A percentile compares a stretch with the other conserved stretches of the same genome.
phyloP scores from a whole-genome alignment of 2,329 filamentous ascomycete species.

The Sarocladium oryzae region DNA sequence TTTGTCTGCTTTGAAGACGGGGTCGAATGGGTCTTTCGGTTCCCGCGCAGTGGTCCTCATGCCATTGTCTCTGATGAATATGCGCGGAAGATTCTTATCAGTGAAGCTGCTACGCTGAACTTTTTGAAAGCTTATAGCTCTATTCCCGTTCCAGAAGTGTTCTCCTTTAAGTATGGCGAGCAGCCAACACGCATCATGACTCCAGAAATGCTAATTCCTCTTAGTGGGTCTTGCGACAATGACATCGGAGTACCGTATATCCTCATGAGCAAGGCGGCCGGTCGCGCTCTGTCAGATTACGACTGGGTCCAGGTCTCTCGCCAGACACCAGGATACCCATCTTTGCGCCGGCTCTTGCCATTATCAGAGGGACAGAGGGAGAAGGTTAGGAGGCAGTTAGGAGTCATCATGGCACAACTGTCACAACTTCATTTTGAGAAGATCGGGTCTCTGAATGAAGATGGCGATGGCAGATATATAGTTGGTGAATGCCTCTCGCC shows the following conservation, averaged over 20 bases:
- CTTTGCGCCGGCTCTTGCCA: constrained; percentile 12
- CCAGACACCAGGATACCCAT: constrained; percentile 10
- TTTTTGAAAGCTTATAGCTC: constrained; percentile 13
- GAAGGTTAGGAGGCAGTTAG: constrained; percentile 16
- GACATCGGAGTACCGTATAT: constrained; percentile 18
- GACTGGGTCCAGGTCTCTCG: constrained; percentile 11
- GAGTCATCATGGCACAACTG: constrained; percentile 14
- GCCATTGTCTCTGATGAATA: constrained; percentile 10
- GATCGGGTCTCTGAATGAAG: constrained; percentile 18
- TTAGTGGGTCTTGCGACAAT: constrained; percentile 14
- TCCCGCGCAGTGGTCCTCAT: constrained; percentile 10
- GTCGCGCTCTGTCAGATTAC: constrained; percentile 15
- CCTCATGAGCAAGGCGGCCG: constrained; percentile 18
- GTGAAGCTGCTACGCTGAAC: constrained; percentile 17
- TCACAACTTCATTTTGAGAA: constrained; percentile 15
- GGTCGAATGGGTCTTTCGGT: constrained; percentile 17
- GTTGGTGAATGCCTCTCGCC: constrained; percentile 19
- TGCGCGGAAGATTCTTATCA: constrained; percentile 15
- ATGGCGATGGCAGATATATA: constrained; percentile 11
- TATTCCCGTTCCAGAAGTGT: constrained; percentile 17
- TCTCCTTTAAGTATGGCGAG: constrained; percentile 16
- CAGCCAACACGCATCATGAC: background rate
- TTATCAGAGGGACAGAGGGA: constrained; percentile 13
- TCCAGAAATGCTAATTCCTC: constrained; percentile 7
- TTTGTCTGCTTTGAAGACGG: constrained; percentile 18